These are phyloP conservation scores for Withania somnifera DNA, from an alignment of 305 asterid genomes.

Conservation along the genomic window DNA sequence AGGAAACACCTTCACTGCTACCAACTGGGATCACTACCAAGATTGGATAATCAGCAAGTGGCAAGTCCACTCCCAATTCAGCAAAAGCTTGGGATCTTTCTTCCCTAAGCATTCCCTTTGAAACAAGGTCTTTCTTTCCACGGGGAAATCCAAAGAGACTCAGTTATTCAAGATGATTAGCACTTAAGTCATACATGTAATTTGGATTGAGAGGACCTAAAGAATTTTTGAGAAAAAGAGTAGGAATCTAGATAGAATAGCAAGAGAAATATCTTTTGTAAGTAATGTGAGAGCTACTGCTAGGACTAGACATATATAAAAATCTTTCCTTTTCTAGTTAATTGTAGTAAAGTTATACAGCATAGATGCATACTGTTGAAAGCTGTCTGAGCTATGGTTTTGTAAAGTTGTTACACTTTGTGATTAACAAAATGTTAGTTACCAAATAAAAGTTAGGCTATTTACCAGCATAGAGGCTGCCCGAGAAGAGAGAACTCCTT, in stretches of 20 bases:
- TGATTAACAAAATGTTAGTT: background rate
- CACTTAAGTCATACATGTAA: background rate
- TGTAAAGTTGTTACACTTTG: background rate
- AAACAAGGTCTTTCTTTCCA: no score
- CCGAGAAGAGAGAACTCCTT: slow-evolving; percentile 71
- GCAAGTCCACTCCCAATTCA: no score
- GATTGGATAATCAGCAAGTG: background rate
- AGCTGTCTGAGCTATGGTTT: background rate
- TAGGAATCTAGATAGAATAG: background rate
- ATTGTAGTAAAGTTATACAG: background rate
- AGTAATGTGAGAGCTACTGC: background rate
- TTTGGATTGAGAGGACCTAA: background rate
- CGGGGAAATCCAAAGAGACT: background rate
- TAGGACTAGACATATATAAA: background rate
- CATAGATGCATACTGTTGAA: background rate
- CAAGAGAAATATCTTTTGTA: background rate
- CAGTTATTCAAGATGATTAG: background rate
- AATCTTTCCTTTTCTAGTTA: background rate
- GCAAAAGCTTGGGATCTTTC: no score
- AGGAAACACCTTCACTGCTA: background rate
- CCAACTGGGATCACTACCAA: background rate
- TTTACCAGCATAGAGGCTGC: slow-evolving; percentile 98
- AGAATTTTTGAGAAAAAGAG: background rate
- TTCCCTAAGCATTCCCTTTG: no score
- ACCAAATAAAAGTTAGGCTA: background rate